Conservation (phyloP, 805 yeast genomes). For the Sungouiozyma intestinalis region DNA sequence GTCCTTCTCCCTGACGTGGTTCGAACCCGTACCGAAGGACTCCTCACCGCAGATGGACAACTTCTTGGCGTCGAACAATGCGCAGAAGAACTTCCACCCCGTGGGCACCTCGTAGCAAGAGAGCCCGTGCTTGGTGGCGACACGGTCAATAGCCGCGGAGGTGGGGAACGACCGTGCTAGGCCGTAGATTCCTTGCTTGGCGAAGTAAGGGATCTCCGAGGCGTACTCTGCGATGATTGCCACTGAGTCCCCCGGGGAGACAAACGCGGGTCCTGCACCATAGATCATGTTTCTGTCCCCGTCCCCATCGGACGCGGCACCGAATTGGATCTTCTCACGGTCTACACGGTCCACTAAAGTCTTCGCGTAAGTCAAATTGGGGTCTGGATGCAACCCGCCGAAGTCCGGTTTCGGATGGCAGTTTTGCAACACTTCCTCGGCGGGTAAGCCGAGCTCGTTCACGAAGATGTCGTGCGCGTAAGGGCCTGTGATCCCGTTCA, state of each 20-base stretch:
- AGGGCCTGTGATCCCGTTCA: constrained; percentile 96
- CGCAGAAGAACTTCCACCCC: constrained; percentile 98
- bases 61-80: constrained; percentile 85
- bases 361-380: constrained; percentile 88
- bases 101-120: constrained; percentile 91
- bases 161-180: constrained; percentile 98
- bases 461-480: constrained; percentile 79
- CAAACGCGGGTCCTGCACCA: constrained; percentile 80
- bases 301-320: constrained; percentile 99
- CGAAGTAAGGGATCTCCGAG: constrained; percentile 83
- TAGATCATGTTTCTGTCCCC: constrained; percentile 99
- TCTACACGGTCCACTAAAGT: constrained; percentile 86
- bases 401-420: constrained; percentile 75
- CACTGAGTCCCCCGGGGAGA: constrained; percentile 96
- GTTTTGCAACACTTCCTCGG: constrained; percentile 59
- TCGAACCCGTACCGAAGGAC: constrained; percentile 95
- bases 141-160: constrained; percentile 84
- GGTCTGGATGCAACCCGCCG: constrained; percentile 98
- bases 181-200: constrained; percentile 76
- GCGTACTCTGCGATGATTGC: constrained; percentile 96
- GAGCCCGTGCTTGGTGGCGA: constrained; percentile 68
- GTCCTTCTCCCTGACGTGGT: constrained; percentile 95
- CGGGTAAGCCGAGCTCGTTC: constrained; percentile 72
- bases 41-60: constrained; percentile 97
- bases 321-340: constrained; percentile 69